phyloP scores from a whole-genome alignment of 768 basidiomycete species.

The Cytidiella melzeri region DNA sequence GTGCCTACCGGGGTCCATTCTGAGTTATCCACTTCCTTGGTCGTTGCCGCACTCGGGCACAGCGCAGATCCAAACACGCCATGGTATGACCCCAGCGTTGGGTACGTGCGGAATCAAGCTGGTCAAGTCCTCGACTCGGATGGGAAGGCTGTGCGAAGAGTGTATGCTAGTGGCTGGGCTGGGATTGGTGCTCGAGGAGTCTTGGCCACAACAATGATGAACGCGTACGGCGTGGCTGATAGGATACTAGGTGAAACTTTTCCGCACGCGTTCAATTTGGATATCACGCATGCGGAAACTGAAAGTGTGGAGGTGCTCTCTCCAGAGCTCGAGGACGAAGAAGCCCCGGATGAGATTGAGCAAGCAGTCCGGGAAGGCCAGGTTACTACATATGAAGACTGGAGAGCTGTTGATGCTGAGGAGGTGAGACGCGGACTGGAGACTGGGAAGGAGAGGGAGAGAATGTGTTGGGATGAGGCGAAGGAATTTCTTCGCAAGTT shows the following conservation, averaged over 20 bases:
- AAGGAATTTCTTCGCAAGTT: slow-evolving; percentile 26
- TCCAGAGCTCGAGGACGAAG: slow-evolving; percentile 33
- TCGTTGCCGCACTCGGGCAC: slow-evolving; percentile 88
- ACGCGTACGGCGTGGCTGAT: slow-evolving; percentile 78
- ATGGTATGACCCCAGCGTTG: slow-evolving; percentile 53
- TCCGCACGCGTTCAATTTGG: slow-evolving; percentile 7
- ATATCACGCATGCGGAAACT: slow-evolving; percentile 8
- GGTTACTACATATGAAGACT: slow-evolving; percentile 64
- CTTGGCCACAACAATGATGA: slow-evolving; percentile 87
- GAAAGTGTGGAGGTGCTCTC: slow-evolving; percentile 23
- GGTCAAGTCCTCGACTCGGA: slow-evolving; percentile 42
- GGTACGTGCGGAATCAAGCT: slow-evolving; percentile 43
- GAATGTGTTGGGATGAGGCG: slow-evolving; percentile 67
- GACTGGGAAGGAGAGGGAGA: slow-evolving; percentile 66
- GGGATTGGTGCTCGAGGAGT: slow-evolving; percentile 89
- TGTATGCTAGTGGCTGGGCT: slow-evolving; percentile 96
- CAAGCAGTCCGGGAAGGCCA: slow-evolving; percentile 33
- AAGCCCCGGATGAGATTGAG: slow-evolving; percentile 42
- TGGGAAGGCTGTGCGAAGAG: slow-evolving; percentile 37
- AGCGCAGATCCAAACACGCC: slow-evolving; percentile 52
- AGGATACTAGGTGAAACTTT: slow-evolving; percentile 58
- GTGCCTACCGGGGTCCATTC: slow-evolving; percentile 52
- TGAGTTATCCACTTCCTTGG: slow-evolving; percentile 58
- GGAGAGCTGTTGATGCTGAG: slow-evolving; percentile 68
- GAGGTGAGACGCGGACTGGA: slow-evolving; percentile 56